phyloP scores from a whole-genome alignment of 2,329 filamentous ascomycete genomes.

The Diaporthe vaccinii region DNA sequence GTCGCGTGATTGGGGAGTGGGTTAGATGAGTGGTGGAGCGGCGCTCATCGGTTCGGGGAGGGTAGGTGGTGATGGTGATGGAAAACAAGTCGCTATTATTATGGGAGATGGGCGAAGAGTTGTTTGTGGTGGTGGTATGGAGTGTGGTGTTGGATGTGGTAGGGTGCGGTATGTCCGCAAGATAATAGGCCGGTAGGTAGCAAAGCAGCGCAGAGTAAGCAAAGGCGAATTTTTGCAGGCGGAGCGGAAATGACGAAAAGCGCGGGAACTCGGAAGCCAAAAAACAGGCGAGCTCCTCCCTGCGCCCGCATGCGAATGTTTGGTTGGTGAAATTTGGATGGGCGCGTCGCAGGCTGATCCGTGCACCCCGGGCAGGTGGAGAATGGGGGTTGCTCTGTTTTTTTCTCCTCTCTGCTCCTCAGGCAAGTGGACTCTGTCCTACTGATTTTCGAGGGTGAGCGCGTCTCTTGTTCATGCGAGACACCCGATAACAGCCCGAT shows the following conservation, averaged over 20 bases:
- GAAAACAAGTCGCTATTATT: neutral
- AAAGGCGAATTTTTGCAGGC: conserved; percentile 25
- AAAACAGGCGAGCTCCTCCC: conserved; percentile 28
- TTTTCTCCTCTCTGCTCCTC: conserved; percentile 3
- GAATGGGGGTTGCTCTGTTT: conserved; percentile 6
- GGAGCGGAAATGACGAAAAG: conserved; percentile 34
- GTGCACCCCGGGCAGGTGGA: conserved; percentile 22
- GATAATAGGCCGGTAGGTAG: conserved; percentile 24
- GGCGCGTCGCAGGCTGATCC: conserved; percentile 27
- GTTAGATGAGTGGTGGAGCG: conserved; percentile 10
- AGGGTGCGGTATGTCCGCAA: conserved; percentile 26
- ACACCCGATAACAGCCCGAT: conserved; percentile 12
- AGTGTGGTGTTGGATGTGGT: neutral
- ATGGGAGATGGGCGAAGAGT: neutral
- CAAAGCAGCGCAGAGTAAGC: conserved; percentile 13
- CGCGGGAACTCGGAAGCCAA: conserved; percentile 33
- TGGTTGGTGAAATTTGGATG: conserved; percentile 24
- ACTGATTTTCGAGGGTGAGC: conserved; percentile 17
- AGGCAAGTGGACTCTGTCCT: neutral
- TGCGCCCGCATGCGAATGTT: conserved; percentile 1
- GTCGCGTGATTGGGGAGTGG: conserved; percentile 1
- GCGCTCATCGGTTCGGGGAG: conserved; percentile 7
- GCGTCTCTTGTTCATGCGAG: conserved; percentile 32
- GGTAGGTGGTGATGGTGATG: neutral
- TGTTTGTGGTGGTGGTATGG: conserved; percentile 2